Conservation (phyloP, 1,284 basidiomycete genomes). For the Cutaneotrichosporon sp. region DNA sequence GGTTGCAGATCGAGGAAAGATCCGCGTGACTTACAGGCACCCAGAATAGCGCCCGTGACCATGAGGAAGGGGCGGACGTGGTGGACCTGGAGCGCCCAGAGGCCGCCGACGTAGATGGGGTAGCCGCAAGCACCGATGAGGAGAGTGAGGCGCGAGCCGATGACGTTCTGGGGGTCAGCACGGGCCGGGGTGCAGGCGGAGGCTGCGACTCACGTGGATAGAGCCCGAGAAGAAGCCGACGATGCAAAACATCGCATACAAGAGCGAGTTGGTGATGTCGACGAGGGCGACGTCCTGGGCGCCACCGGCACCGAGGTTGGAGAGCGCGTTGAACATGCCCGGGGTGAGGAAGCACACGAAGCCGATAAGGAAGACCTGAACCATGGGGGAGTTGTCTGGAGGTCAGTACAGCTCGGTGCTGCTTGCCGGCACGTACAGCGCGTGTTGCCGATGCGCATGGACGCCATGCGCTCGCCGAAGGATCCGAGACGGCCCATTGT, state of each 20-base stretch:
- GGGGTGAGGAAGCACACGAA: slow-evolving; percentile 56
- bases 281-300: slow-evolving; percentile 52
- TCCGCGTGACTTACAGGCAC: slow-evolving; percentile 31
- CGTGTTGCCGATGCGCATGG: slow-evolving; percentile 21
- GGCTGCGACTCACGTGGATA: slow-evolving; percentile 47
- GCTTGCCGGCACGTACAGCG: no score
- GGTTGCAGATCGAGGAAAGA: no score
- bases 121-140: slow-evolving; percentile 53
- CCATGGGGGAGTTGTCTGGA: slow-evolving; percentile 54
- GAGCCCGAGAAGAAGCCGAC: slow-evolving; percentile 39
- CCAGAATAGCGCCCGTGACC: slow-evolving; percentile 55
- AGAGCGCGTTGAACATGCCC: slow-evolving; percentile 61
- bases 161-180: slow-evolving; percentile 39
- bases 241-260: slow-evolving; percentile 57
- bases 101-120: slow-evolving; percentile 39
- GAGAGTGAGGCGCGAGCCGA: slow-evolving; percentile 55
- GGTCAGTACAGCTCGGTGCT: no score
- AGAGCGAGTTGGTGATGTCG: slow-evolving; percentile 56
- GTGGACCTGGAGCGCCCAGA: slow-evolving; percentile 30
- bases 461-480: slow-evolving; percentile 1
- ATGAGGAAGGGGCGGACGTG: slow-evolving; percentile 46
- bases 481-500: neutral
- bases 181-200: neutral
- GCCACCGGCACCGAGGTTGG: slow-evolving; percentile 58
- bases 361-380: slow-evolving; percentile 56